Percentiles rank a stretch among this genome's conserved stretches.
Conservation (phyloP, 768 basidiomycete genomes). For the Leccinum olivaceopallidum region DNA sequence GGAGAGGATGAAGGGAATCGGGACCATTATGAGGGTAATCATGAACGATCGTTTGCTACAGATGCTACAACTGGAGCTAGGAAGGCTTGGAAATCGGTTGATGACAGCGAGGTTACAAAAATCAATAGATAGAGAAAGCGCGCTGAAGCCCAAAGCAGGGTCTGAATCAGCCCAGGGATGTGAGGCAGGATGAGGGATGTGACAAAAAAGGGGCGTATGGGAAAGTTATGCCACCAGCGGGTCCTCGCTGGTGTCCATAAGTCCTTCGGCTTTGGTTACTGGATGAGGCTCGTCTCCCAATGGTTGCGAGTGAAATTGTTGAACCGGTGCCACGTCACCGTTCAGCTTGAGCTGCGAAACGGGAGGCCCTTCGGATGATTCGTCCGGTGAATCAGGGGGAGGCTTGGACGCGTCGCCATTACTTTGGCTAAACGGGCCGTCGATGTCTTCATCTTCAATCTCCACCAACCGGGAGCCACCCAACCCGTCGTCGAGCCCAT, state of each 20-base stretch:
- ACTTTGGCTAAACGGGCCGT: constrained; percentile 28
- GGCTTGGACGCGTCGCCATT: constrained; percentile 38
- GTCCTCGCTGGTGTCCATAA: constrained; percentile 65
- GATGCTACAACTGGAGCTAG: constrained; percentile 32
- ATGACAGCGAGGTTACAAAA: constrained; percentile 31
- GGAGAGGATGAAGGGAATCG: constrained; percentile 29
- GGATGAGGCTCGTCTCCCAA: constrained; percentile 55
- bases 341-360: constrained; percentile 47
- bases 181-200: constrained; percentile 9
- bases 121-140: constrained; percentile 36
- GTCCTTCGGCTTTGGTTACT: constrained; percentile 60
- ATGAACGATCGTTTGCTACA: constrained; percentile 36
- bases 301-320: constrained; percentile 52
- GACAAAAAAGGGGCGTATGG: constrained; percentile 2
- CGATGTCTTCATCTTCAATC: constrained; percentile 36
- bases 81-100: constrained; percentile 23
- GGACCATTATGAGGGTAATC: constrained; percentile 36
- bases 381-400: constrained; percentile 24
- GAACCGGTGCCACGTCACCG: constrained; percentile 45
- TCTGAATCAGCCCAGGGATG: constrained; percentile 13
- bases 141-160: constrained; percentile 23
- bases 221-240: constrained; percentile 42
- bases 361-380: constrained; percentile 48
- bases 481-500: constrained; percentile 32
- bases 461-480: constrained; percentile 28